A percentile compares a stretch with the other conserved stretches of the same genome.
Conservation (phyloP, 177 flowering plant species). For the Vitis hybrid region DNA sequence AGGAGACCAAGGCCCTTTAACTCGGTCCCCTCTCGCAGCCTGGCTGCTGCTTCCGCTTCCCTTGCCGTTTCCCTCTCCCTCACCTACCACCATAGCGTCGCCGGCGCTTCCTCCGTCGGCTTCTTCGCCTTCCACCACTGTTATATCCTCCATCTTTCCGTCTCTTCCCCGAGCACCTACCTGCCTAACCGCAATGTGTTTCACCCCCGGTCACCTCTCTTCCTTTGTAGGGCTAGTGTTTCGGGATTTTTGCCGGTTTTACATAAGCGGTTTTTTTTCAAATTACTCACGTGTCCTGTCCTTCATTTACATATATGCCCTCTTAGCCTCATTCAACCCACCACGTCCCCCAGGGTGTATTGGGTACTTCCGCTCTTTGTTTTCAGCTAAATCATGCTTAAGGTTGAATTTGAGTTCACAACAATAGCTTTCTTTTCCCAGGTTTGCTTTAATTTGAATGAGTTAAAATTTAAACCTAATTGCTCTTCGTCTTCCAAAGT, state of each 20-base stretch:
- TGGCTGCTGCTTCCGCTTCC: conserved; percentile 17
- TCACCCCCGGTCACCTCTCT: neutral
- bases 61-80: conserved; percentile 6
- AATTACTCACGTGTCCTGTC: neutral
- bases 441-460: too few relatives aligned
- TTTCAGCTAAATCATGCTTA: too few relatives aligned
- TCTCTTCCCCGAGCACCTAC: neutral
- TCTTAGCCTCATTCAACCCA: too few relatives aligned
- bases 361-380: too few relatives aligned
- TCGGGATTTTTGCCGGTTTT: neutral
- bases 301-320: too few relatives aligned
- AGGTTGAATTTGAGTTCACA: too few relatives aligned
- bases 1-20: conserved; percentile 89
- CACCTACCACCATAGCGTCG: conserved; percentile 9
- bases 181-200: neutral
- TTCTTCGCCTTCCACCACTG: neutral
- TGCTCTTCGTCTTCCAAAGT: too few relatives aligned
- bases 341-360: too few relatives aligned
- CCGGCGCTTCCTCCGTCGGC: conserved; percentile 16
- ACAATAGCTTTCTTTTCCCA: too few relatives aligned
- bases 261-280: neutral
- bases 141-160: conserved; percentile 5
- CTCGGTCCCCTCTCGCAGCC: conserved; percentile 32
- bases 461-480: too few relatives aligned
- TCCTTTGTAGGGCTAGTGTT: conserved; percentile 13